Evolutionary conservation across 2,329 filamentous ascomycete genomes (phyloP), one percentile per base, ranked within the genome.

Genomic region (Ceratocystis alfenasii): DNA sequence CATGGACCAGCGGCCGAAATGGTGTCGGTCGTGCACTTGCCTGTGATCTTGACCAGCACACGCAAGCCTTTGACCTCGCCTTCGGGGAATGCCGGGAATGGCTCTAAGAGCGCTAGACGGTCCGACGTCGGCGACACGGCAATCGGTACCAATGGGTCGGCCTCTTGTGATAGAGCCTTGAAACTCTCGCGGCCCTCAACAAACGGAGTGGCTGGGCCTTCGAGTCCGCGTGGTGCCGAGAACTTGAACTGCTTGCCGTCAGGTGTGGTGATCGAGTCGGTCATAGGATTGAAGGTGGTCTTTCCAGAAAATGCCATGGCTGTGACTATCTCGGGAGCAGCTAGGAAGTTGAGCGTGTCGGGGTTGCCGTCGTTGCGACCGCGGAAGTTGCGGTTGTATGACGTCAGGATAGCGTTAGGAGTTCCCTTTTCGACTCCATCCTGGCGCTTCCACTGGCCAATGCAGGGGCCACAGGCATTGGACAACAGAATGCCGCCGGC

Each of bases 21-120:
- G 71, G 94, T 97, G 77, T 99, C 94, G 55, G 94, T 99, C 66
- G 94, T 99, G 81, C 94, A 99, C 79, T 99, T 96, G 70, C 94
- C 94, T 69, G 92, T 88, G 69, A 97, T 88, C 79, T 97, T 97
- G 81, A 95, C 93, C 17, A 99, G 87, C 20, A 99, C 91, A 63
- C 86, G 86, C 61, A 99, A 84, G 33, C 84, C 86, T 53, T 81
- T 79, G 36, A 97, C 83, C 65, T 99, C 92, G 1, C 79, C 77
- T 57, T 79, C 70, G 12, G 93, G 92, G 79, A 96, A 99, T 2
- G 90, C 80, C 1, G 84, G 80, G 75, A 99, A 99, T 15, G 94
- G 93, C 66, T 96, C 90, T 57, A 99, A 85, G 57, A 95, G 80
- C 30, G 94, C 94, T 69, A 99, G 86, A 65, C 94, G 91, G 68